Evolutionary conservation across 306 rosid genomes (phyloP), one percentile per base, ranked within the genome.

Genomic region (Betula pendula): DNA sequence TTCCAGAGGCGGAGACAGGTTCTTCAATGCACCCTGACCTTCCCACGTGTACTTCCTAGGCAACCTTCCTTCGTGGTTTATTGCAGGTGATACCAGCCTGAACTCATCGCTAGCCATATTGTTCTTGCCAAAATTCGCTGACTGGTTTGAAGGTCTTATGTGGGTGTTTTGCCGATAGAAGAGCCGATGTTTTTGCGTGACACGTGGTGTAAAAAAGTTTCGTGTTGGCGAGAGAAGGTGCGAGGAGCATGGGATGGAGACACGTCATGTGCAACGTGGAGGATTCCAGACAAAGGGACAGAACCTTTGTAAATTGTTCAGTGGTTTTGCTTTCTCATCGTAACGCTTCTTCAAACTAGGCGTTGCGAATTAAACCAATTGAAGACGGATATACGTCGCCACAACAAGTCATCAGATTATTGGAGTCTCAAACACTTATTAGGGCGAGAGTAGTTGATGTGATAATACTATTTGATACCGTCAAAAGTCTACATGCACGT

Each of bases 1-100:
- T 72, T 94, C 98, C 25, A 92, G 35, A 0, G 97, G 96, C 3
- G 98, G 98, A 2, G 98, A 94, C 65, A 83, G 79, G 81, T 94
- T 87, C 82, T 79, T 92, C 80, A 78, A 75, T 0, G 97, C 93
- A 0, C 98, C 98, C 35, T 92, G 98, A 0, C 97, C 97, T 78
- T 89, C 96, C 4, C 66, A 82, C 0, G 96, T 90, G 87, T 84
- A 79, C 60, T 92, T 78, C 71, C 97, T 74, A 0, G 93, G 97
- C 11, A 94, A 11, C 75, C 80, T 86, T 1, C 92, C 98, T 25
- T 83, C 93, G 29, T 85, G 85, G 81, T 56, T 72, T 74, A 94
- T 84, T 0, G 78, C 24, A 0, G 95, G 86, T 6, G 89, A 90
- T 9, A 76, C 91, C 75, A 94, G n/a, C 71, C 77, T 87, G 86